phyloP scores from a whole-genome alignment of 495 filamentous ascomycete genomes.

The Cercophora samala region DNA sequence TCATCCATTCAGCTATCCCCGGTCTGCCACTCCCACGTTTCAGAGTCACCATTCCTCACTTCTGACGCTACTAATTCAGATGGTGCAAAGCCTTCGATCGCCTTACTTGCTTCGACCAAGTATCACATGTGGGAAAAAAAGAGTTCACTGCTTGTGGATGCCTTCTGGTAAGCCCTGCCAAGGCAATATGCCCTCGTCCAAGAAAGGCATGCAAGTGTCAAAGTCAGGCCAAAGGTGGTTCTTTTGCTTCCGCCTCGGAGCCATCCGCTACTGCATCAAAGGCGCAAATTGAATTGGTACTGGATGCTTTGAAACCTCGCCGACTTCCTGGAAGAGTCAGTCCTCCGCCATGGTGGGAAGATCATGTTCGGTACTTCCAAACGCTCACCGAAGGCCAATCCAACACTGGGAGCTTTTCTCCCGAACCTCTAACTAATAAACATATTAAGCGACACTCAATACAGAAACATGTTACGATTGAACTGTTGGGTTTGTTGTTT shows the following conservation, averaged over 20 bases:
- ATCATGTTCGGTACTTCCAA: neutral
- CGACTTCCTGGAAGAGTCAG: neutral
- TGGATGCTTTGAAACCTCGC: neutral
- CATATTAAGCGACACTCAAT: neutral
- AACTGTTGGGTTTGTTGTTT: neutral
- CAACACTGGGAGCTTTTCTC: neutral
- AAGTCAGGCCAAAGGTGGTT: neutral
- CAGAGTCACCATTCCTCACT: neutral
- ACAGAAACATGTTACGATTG: neutral
- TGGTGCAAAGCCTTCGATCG: constrained; percentile 7
- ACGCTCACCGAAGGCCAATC: neutral
- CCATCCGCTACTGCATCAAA: neutral
- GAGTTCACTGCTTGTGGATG: neutral
- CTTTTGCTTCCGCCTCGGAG: neutral
- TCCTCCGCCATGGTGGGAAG: neutral
- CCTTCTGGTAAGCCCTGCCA: constrained; percentile 17
- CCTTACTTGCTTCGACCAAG: neutral
- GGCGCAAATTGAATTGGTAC: neutral
- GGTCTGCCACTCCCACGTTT: neutral
- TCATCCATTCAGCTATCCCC: neutral
- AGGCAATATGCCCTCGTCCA: neutral
- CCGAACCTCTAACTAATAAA: neutral
- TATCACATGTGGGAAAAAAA: neutral
- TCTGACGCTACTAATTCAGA: neutral
- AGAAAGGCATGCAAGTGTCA: neutral